Conservation (phyloP, 768 basidiomycete species). For the Rhizopogon vesiculosus region DNA sequence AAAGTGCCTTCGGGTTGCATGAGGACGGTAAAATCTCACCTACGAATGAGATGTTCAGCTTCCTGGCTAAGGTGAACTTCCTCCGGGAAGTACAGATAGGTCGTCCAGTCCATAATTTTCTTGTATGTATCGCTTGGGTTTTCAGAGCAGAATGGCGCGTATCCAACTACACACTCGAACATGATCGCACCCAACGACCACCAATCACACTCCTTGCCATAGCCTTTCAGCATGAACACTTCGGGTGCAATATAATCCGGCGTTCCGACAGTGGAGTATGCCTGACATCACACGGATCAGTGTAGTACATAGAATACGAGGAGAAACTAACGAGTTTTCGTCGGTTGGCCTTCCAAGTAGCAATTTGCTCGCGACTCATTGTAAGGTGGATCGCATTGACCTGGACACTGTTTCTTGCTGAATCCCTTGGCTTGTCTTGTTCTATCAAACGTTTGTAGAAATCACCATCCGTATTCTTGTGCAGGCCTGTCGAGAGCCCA, state of each 20-base stretch:
- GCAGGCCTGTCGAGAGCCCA: constrained; percentile 94
- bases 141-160: constrained; percentile 96
- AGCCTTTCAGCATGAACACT: constrained; percentile 95
- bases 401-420: constrained; percentile 90
- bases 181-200: constrained; percentile 99
- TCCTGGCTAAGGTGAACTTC: constrained; percentile 92
- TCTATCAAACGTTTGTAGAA: constrained; percentile 93
- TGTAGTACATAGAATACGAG: neutral
- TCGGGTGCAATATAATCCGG: constrained; percentile 85
- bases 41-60: constrained; percentile 83
- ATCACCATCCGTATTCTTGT: constrained; percentile 92
- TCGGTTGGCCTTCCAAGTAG: constrained; percentile 98
- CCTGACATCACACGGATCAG: constrained; percentile 39
- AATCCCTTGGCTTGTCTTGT: constrained; percentile 56
- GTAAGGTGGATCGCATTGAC: constrained; percentile 97
- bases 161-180: constrained; percentile 98
- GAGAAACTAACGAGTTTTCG: constrained; percentile 71
- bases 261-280: constrained; percentile 80
- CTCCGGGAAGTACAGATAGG: constrained; percentile 89
- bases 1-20: neutral
- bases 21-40: constrained; percentile 40
- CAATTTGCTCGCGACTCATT: constrained; percentile 95
- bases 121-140: constrained; percentile 97
- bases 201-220: constrained; percentile 99
- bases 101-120: constrained; percentile 96